Conservation (phyloP, 495 filamentous ascomycete genomes). For the Aspergillus ellipticus region DNA sequence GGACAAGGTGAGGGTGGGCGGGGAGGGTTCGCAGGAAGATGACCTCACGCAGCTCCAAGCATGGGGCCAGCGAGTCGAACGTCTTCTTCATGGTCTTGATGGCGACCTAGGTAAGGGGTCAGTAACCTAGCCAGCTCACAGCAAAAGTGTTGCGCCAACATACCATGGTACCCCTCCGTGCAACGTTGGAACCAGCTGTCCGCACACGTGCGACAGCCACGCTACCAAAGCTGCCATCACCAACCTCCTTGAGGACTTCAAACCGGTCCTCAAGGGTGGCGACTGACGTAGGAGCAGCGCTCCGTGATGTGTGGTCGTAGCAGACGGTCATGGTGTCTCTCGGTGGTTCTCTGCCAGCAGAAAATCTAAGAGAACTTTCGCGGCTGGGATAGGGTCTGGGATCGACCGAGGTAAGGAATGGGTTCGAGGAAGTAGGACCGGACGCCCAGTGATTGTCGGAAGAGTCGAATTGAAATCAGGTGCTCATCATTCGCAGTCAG, state of each 20-base stretch:
- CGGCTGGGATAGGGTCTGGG: slow-evolving; percentile 8
- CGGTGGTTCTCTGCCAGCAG: slow-evolving; percentile 45
- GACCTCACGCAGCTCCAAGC: slow-evolving; percentile 90
- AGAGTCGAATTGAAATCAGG: slow-evolving; percentile 17
- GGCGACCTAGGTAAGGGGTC: slow-evolving; percentile 65
- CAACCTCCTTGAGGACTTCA: slow-evolving; percentile 95
- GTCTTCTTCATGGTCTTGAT: slow-evolving; percentile 99
- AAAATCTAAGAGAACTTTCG: slow-evolving; percentile 26
- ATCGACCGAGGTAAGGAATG: slow-evolving; percentile 11
- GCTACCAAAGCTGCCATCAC: slow-evolving; percentile 97
- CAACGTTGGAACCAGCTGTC: slow-evolving; percentile 81
- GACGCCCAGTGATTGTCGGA: slow-evolving; percentile 17
- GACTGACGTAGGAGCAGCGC: slow-evolving; percentile 47
- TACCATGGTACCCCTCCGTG: slow-evolving; percentile 90
- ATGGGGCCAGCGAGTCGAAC: slow-evolving; percentile 86
- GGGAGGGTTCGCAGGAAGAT: slow-evolving; percentile 92
- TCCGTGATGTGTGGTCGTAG: slow-evolving; percentile 57
- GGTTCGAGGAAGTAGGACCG: slow-evolving; percentile 13
- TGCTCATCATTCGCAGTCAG: slow-evolving; percentile 25
- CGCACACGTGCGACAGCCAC: slow-evolving; percentile 89
- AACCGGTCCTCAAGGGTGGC: slow-evolving; percentile 77
- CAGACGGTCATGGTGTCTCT: slow-evolving; percentile 61
- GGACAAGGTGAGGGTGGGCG: slow-evolving; percentile 84
- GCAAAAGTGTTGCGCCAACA: slow-evolving; percentile 25
- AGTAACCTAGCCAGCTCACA: slow-evolving; percentile 7